phyloP scores from a whole-genome alignment of 441 rosid genomes.

The Jatropha podagrica region DNA sequence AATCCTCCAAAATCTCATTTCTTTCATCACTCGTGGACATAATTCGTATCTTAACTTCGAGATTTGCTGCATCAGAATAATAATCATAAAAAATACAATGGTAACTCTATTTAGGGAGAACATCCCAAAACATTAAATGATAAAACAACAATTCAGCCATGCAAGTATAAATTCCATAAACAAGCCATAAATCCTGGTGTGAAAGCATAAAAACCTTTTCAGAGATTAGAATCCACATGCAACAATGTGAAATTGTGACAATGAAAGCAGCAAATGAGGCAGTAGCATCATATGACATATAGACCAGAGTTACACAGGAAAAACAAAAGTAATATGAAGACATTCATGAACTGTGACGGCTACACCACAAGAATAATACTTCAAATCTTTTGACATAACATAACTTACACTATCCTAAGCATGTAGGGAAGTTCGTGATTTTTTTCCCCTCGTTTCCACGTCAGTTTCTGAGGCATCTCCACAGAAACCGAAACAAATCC shows the following conservation, averaged over 20 bases:
- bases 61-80: slow-evolving; percentile 54
- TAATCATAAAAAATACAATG: neutral
- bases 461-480: neutral
- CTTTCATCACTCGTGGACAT: slow-evolving; percentile 84
- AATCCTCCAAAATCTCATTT: slow-evolving; percentile 79
- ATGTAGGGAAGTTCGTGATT: neutral
- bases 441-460: too few relatives aligned
- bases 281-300: neutral
- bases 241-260: neutral
- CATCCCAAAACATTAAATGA: neutral
- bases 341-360: neutral
- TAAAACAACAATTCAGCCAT: neutral
- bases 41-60: slow-evolving; percentile 75
- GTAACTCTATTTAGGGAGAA: too few relatives aligned
- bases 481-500: neutral
- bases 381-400: neutral
- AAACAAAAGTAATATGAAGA: neutral
- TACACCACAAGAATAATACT: neutral
- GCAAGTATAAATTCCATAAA: neutral
- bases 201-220: neutral
- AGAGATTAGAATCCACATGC: neutral
- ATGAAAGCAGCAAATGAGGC: neutral
- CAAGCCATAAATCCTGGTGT: neutral
- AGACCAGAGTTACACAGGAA: neutral
- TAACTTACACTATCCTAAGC: too few relatives aligned